Percentiles rank a stretch among this genome's conserved stretches.
Conservation (phyloP, 1,284 basidiomycete genomes). For the Lentinula novae-zelandiae region DNA sequence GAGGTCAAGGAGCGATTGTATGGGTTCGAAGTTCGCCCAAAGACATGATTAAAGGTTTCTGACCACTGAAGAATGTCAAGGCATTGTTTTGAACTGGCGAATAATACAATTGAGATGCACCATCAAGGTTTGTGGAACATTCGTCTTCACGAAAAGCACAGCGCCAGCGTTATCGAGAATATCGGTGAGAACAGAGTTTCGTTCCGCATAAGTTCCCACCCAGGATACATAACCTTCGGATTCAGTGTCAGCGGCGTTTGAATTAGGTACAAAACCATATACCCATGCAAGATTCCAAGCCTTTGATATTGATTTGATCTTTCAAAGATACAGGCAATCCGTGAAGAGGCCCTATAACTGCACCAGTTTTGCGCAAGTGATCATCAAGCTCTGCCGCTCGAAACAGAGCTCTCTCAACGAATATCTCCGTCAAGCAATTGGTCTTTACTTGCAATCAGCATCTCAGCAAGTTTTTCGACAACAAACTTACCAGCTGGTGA, state of each 20-base stretch:
- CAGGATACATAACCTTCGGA: constrained; percentile 55
- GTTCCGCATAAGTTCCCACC: constrained; percentile 45
- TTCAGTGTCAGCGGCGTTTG: not conserved
- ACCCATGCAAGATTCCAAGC: constrained; percentile 56
- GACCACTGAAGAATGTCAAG: constrained; percentile 32
- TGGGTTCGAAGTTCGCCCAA: constrained; percentile 57
- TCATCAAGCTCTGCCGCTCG: constrained; percentile 58
- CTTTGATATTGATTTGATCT: constrained; percentile 58
- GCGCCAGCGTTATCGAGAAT: constrained; percentile 50
- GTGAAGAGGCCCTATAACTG: constrained; percentile 39
- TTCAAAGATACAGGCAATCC: constrained; percentile 64
- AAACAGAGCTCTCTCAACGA: constrained; percentile 54
- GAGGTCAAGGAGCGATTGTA: constrained; percentile 46
- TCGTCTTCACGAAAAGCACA: constrained; percentile 57
- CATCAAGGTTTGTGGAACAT: constrained; percentile 60
- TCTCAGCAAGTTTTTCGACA: not conserved
- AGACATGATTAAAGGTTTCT: constrained; percentile 55
- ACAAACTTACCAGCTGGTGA: constrained; percentile 70
- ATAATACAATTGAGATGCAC: constrained; percentile 19
- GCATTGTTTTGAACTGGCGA: too few species aligned
- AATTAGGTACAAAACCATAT: not conserved
- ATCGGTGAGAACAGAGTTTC: constrained; percentile 47
- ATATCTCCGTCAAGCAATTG: constrained; percentile 71
- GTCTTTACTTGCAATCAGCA: constrained; percentile 32
- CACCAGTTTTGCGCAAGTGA: constrained; percentile 44